These are phyloP conservation scores for Esteya vermicola DNA, from an alignment of 2,329 filamentous ascomycete species.

Conservation along the genomic window DNA sequence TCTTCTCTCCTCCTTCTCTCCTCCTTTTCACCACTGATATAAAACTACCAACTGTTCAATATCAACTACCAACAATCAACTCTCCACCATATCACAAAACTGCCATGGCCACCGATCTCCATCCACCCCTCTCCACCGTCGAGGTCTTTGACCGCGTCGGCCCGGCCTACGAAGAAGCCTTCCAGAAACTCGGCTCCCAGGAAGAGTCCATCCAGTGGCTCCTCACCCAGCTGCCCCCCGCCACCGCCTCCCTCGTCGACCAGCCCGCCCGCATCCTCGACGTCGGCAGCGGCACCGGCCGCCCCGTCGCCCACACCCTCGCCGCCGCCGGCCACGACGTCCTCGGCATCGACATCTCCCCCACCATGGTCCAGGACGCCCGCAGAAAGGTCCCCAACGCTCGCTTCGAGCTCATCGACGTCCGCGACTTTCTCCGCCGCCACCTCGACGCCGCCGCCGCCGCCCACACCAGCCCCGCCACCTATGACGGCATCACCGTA, in stretches of 20 bases:
- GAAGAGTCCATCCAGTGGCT: slow-evolving; percentile 13
- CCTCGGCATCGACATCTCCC: slow-evolving; percentile 16
- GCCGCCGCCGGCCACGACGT: slow-evolving; percentile 16
- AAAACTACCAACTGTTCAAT: neutral
- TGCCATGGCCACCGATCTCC: neutral
- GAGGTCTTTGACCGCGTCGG: slow-evolving; percentile 14
- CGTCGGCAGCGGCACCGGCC: slow-evolving; percentile 17
- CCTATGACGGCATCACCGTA: slow-evolving; percentile 13
- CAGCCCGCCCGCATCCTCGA: slow-evolving; percentile 12
- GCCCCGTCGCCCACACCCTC: slow-evolving; percentile 12
- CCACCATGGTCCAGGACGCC: slow-evolving; percentile 14
- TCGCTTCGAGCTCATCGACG: slow-evolving; percentile 13
- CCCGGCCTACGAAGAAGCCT: slow-evolving; percentile 15
- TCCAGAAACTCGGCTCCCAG: slow-evolving; percentile 12
- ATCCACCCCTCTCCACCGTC: slow-evolving; percentile 9
- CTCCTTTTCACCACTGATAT: too few relatives aligned
- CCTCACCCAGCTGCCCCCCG: slow-evolving; percentile 10
- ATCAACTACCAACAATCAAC: neutral
- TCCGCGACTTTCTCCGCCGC: too few relatives aligned
- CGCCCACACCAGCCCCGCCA: neutral
- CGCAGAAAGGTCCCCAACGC: slow-evolving; percentile 13
- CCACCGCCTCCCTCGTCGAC: too few relatives aligned
- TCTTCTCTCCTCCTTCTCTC: neutral
- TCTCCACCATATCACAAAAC: neutral
- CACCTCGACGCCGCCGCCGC: slow-evolving; percentile 3